Evolutionary conservation across 306 rosid species (phyloP), one percentile per base, ranked within the genome.

Genomic region (Boehmeria nivea): DNA sequence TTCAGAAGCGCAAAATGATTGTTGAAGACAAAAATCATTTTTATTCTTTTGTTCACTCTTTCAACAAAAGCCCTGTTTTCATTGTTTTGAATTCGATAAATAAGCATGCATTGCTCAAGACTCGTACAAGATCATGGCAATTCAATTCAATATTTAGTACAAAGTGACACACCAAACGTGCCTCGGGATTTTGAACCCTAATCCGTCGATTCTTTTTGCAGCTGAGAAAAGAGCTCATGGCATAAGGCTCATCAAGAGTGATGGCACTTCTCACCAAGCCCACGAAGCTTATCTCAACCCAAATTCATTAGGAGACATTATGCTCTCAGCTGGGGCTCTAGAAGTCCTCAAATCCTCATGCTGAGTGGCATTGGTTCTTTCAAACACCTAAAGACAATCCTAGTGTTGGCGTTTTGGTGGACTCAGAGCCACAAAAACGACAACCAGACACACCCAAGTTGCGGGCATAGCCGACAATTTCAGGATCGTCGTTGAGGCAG

Each of bases 241-340:
- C 3, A 68, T 84, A 45, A 72, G 68, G 67, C 78, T 84, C 75
- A 79, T 79, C 49, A 75, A 72, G 59, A 81, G 89, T 23, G 56
- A 81, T 62, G 81, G 82, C 22, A 66, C 46, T 45, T 64, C 76
- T 12, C 62, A 58, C 0, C 46, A 71, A 61, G 63, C 71, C 3
- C 51, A 72, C 53, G 71, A 77, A 75, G 87, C 80, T 40, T 75
- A 79, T 75, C 73, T 87, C 46, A 75, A 50, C 17, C 77, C 81
- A 17, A 70, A 54, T 8, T 60, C 85, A 43, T 37, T 47, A 39
- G 87, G 95, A n/a, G 89, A 84, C 36, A 80, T 87, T 12, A 87
- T 87, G 63, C 69, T 84, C 38, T 53, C 89, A 24, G 94, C 94
- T 42, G 94, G 89, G 36, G 85, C 94, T 27, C 38, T 84, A 87